Percentiles rank a stretch among this genome's conserved stretches.
These are phyloP conservation scores for Monosporascus sp. DNA, from an alignment of 2,329 filamentous ascomycete species.

Conservation along the genomic window DNA sequence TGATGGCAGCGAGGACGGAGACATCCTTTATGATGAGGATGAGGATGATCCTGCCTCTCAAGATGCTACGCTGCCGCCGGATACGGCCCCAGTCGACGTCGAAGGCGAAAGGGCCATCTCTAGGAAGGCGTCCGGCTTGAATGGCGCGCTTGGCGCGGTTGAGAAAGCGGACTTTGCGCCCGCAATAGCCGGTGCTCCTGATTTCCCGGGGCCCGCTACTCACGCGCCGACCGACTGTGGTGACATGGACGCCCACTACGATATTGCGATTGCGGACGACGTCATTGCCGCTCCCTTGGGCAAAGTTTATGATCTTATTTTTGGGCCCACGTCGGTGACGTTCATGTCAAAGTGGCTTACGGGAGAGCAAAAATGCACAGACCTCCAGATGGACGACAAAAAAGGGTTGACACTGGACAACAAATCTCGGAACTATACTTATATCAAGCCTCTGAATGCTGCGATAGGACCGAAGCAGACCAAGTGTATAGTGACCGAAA, in stretches of 20 bases:
- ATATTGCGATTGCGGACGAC: slow-evolving; percentile 81
- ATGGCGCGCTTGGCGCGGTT: slow-evolving; percentile 37
- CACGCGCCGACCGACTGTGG: slow-evolving; percentile 83
- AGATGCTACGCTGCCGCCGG: slow-evolving; percentile 31
- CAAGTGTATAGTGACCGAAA: slow-evolving; percentile 85
- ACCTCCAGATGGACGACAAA: slow-evolving; percentile 83
- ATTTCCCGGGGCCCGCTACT: slow-evolving; percentile 79
- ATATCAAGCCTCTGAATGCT: slow-evolving; percentile 83
- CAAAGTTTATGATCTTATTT: slow-evolving; percentile 84
- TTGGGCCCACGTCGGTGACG: slow-evolving; percentile 69
- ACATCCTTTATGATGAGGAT: slow-evolving; percentile 74
- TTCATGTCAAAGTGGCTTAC: slow-evolving; percentile 87
- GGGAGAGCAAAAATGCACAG: slow-evolving; percentile 80
- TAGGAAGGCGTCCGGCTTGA: slow-evolving; percentile 66
- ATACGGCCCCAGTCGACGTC: slow-evolving; percentile 41
- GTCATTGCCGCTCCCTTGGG: slow-evolving; percentile 81
- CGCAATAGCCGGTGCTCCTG: slow-evolving; percentile 39
- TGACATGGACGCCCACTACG: slow-evolving; percentile 73
- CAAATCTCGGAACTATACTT: slow-evolving; percentile 70
- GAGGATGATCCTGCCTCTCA: slow-evolving; percentile 63
- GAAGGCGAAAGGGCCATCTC: slow-evolving; percentile 57
- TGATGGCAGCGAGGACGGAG: slow-evolving; percentile 58
- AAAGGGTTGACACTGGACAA: slow-evolving; percentile 71
- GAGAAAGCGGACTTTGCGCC: slow-evolving; percentile 49
- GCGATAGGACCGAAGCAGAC: slow-evolving; percentile 90